These are phyloP conservation scores for Gentiana macrophylla DNA, from an alignment of 257 asterid genomes.

Conservation along the genomic window DNA sequence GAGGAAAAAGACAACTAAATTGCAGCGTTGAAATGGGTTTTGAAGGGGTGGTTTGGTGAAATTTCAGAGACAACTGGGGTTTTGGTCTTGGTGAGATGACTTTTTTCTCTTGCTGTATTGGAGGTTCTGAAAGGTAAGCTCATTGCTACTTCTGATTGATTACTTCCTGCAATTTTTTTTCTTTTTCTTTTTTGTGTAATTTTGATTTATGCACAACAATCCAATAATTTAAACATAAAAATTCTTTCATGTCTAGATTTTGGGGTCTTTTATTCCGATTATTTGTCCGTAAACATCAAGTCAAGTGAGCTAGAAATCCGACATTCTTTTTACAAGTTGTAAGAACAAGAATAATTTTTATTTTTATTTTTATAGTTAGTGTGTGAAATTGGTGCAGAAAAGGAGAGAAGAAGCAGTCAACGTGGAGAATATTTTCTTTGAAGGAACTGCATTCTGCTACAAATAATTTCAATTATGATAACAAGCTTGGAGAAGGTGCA, in stretches of 20 bases:
- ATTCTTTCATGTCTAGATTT: too few species aligned
- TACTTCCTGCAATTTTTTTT: background rate
- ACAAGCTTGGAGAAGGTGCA: slow-evolving; percentile 99
- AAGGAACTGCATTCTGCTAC: slow-evolving; percentile 93
- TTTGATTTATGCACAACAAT: too few species aligned
- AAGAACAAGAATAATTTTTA: background rate
- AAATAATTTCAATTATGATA: slow-evolving; percentile 87
- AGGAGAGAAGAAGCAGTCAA: slow-evolving; percentile 26
- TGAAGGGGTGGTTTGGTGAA: too few species aligned
- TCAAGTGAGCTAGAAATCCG: too few species aligned
- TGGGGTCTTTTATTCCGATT: too few species aligned
- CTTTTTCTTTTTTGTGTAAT: too few species aligned
- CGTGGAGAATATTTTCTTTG: slow-evolving; percentile 90
- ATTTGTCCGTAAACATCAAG: too few species aligned
- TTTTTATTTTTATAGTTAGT: slow-evolving; percentile 6
- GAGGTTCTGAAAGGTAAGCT: too few species aligned
- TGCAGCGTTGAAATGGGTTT: too few species aligned
- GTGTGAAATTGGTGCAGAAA: slow-evolving; percentile 11
- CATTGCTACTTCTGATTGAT: background rate
- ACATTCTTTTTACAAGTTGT: too few species aligned
- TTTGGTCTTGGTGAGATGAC: slow-evolving; percentile 3
- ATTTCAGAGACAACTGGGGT: background rate
- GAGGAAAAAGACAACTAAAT: background rate
- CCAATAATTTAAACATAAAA: too few species aligned
- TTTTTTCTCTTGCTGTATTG: too few species aligned